These are phyloP conservation scores for Paramecium sonneborni DNA, from an alignment of 73 alveolate species.

Conservation along the genomic window DNA sequence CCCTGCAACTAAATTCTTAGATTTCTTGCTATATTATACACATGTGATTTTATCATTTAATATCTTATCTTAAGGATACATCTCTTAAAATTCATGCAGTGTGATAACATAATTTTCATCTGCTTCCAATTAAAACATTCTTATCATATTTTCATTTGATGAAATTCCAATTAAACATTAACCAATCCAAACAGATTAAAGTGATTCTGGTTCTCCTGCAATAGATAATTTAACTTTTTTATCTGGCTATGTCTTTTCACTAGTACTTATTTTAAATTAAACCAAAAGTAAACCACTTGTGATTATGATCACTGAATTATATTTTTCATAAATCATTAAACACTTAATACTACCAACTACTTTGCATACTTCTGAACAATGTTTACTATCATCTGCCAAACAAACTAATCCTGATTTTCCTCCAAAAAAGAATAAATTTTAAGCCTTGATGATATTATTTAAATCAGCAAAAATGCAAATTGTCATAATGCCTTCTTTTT, in stretches of 20 bases:
- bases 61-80: slow-evolving; percentile 79
- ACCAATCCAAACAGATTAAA: slow-evolving; percentile 96
- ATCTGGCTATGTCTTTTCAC: slow-evolving; percentile 93
- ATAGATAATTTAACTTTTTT: slow-evolving; percentile 93
- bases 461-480: slow-evolving; percentile 77
- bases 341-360: slow-evolving; percentile 97
- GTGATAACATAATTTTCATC: slow-evolving; percentile 96
- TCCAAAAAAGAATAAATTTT: slow-evolving; percentile 92
- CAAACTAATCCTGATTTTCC: slow-evolving; percentile 95
- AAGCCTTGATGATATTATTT: slow-evolving; percentile 56
- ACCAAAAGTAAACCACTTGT: slow-evolving; percentile 94
- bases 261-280: slow-evolving; percentile 88
- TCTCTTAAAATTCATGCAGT: slow-evolving; percentile 83
- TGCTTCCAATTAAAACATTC: slow-evolving; percentile 93
- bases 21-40: slow-evolving; percentile 82
- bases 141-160: slow-evolving; percentile 95
- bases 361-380: slow-evolving; percentile 96
- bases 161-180: slow-evolving; percentile 93
- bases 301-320: slow-evolving; percentile 92
- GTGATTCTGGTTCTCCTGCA: slow-evolving; percentile 96
- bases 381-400: slow-evolving; percentile 96
- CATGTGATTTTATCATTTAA: slow-evolving; percentile 87
- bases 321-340: slow-evolving; percentile 93
- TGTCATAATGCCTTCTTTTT: slow-evolving; percentile 80
- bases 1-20: slow-evolving; percentile 93